Evolutionary conservation across 352 stramenopile species (phyloP), one percentile per base, ranked within the genome.

Genomic region (Pythium sukuiense): DNA sequence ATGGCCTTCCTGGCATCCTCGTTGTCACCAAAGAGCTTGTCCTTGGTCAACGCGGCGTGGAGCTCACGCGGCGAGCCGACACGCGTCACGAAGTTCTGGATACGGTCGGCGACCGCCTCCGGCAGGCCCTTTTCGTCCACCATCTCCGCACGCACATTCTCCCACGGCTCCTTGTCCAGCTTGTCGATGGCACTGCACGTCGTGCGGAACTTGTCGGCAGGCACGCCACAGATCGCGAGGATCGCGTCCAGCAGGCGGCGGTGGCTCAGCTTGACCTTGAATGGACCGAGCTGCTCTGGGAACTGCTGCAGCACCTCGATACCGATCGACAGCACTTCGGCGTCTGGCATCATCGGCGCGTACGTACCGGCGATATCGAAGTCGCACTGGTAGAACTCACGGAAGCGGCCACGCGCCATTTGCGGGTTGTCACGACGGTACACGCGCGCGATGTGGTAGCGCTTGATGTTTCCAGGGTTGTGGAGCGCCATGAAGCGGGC

Each of bases 311-410:
- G 65, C 50, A 94, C 84, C 63, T 99, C 97, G 68, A 97, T 92
- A 43, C 89, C 96, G 33, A 99, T 94, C 53, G 91, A 96, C 13
- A 99, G 68, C 64, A 98, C 97, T 72, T 99, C 97, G 29, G 97
- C 94, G 69, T 99, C 97, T 7, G 97, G 80, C 18, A 99, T 87
- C 97, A 99, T 99, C 6, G 88, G 76, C 55, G 88, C 80, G 74
- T 98, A 99, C 41, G 74, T 85, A 58, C 97, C 97, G 32, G 97
- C 97, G 70, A 99, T 98, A 76, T 99, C 97, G 61, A 99, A 99
- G 69, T 99, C 97, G 73, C 97, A 99, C 77, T 99, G 97, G 83
- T 99, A 99, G 76, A 99, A 99, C 72, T 99, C 97, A 53, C 97
- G 89, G 80, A 99, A 99, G 59, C 97, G 87, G 50, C 97, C 97